Evolutionary conservation across 2,329 filamentous ascomycete species (phyloP).

Genomic region (Penicillium brasilianum): DNA sequence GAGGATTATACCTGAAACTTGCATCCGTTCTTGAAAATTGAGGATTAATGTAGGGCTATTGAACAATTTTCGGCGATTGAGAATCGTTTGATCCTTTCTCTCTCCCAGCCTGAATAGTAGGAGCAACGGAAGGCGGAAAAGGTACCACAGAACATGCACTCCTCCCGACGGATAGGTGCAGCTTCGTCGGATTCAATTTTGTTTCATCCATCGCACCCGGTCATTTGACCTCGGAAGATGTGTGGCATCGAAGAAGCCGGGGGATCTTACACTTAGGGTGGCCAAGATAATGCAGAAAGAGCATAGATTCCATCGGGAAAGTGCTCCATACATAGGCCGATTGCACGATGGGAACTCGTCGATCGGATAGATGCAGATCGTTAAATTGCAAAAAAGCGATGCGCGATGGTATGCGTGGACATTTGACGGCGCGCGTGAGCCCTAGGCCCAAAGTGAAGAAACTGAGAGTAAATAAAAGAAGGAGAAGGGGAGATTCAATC

Average conservation of each 20-base stretch:
- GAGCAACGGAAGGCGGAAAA: slow-evolving; percentile 20
- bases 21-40: not conserved
- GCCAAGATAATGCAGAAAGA: not conserved
- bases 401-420: not conserved
- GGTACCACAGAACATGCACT: slow-evolving; percentile 29
- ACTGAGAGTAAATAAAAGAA: not conserved
- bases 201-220: slow-evolving; percentile 29
- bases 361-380: slow-evolving; percentile 13
- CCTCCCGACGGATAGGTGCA: slow-evolving; percentile 29
- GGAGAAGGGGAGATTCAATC: not conserved
- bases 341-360: not conserved
- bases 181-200: slow-evolving; percentile 24
- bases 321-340: not conserved
- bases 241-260: not conserved
- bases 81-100: not conserved
- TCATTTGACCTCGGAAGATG: slow-evolving; percentile 7
- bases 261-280: not conserved
- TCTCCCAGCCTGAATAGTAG: slow-evolving; percentile 10
- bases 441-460: not conserved
- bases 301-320: no score
- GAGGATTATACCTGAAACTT: slow-evolving; percentile 18
- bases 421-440: not conserved
- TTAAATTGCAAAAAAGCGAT: not conserved
- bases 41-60: not conserved
- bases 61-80: not conserved